Evolutionary conservation across 805 yeast species (phyloP).

Genomic region (Metschnikowia continentalis): DNA sequence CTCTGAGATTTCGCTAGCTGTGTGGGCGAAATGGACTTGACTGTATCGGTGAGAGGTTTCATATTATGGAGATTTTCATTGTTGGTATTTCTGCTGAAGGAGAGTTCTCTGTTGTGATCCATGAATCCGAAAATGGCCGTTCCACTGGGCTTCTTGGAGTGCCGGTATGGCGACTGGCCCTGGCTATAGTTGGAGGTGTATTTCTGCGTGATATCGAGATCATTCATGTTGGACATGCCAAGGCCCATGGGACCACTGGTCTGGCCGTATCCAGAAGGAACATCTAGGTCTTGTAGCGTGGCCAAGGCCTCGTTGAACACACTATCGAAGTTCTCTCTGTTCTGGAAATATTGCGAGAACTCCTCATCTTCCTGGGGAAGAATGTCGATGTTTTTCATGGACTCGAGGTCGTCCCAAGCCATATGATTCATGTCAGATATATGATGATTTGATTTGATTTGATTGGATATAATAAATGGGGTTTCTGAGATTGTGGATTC

Average conservation of each 20-base stretch:
- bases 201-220: conserved; percentile 1
- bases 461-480: too few species aligned
- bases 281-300: conserved; percentile 59
- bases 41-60: conserved; percentile 16
- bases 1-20: conserved; percentile 11
- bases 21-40: conserved; percentile 29
- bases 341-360: conserved; percentile 43
- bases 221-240: background rate
- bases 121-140: conserved; percentile 76
- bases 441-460: background rate
- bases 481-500: too few species aligned
- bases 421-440: conserved; percentile 19
- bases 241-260: conserved; percentile 7
- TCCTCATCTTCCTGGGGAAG: conserved; percentile 37
- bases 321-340: conserved; percentile 50
- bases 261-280: conserved; percentile 44
- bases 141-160: conserved; percentile 65
- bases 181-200: conserved; percentile 12
- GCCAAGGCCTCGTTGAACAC: conserved; percentile 53
- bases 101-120: conserved; percentile 59
- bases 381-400: conserved; percentile 15
- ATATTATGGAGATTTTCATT: conserved; percentile 19
- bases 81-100: conserved; percentile 47
- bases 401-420: conserved; percentile 29
- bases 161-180: conserved; percentile 25